Percentiles rank a stretch among this genome's conserved stretches.
Evolutionary conservation across 805 yeast species (phyloP).

Genomic region (Starmerella khaoyaiensis): DNA sequence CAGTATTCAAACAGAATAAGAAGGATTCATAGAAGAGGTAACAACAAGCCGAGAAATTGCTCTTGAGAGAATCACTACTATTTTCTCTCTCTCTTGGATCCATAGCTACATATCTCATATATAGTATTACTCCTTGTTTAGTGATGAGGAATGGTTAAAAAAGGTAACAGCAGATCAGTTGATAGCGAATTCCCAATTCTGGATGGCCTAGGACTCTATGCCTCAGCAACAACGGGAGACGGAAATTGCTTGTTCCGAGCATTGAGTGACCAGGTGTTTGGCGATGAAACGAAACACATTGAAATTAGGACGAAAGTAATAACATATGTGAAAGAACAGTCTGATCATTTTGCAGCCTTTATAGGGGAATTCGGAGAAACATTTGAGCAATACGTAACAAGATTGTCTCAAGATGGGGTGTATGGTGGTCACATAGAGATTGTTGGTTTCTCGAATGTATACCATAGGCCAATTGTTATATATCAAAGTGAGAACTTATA

Average conservation of each 20-base stretch:
- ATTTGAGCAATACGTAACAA: slow-evolving; percentile 27
- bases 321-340: slow-evolving; percentile 25
- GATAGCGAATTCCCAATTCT: slow-evolving; percentile 30
- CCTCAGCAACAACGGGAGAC: slow-evolving; percentile 31
- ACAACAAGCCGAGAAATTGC: too few species aligned
- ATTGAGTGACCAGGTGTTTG: slow-evolving; percentile 31
- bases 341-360: slow-evolving; percentile 26
- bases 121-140: too few species aligned
- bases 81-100: too few species aligned
- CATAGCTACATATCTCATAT: too few species aligned
- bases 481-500: slow-evolving; percentile 30
- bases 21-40: too few species aligned
- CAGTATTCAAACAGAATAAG: too few species aligned
- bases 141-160: slow-evolving; percentile 13
- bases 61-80: too few species aligned
- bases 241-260: slow-evolving; percentile 35
- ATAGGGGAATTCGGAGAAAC: slow-evolving; percentile 27
- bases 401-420: slow-evolving; percentile 30
- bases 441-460: slow-evolving; percentile 31
- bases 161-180: background rate
- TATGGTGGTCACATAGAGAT: slow-evolving; percentile 34
- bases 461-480: slow-evolving; percentile 27
- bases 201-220: slow-evolving; percentile 27
- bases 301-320: slow-evolving; percentile 27
- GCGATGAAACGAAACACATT: slow-evolving; percentile 26